A percentile compares a stretch with the other conserved stretches of the same genome.
Conservation (phyloP, 73 alveolate species). For the Paramecium sexaurelia region DNA sequence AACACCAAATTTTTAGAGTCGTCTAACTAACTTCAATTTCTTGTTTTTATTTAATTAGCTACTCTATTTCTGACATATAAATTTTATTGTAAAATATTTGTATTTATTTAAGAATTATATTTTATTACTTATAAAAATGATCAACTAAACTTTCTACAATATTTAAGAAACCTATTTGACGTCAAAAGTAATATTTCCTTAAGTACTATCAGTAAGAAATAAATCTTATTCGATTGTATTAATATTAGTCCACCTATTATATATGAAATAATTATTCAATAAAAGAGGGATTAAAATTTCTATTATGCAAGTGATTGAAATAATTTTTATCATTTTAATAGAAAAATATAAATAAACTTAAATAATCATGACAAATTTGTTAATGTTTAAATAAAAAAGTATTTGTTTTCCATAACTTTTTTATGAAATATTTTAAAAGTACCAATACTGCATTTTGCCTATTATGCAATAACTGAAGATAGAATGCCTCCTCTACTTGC, state of each 20-base stretch:
- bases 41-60: slow-evolving; percentile 5
- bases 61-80: slow-evolving; percentile 39
- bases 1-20: not conserved
- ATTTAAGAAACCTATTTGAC: not conserved
- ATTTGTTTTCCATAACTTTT: not conserved
- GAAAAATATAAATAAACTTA: not conserved
- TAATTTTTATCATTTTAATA: not conserved
- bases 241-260: slow-evolving; percentile 18
- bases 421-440: not conserved
- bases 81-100: slow-evolving; percentile 4
- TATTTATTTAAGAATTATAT: not conserved
- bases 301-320: slow-evolving; percentile 10
- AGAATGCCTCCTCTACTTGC: not conserved
- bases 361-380: not conserved
- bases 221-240: too few species aligned
- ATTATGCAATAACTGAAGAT: not conserved
- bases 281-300: not conserved
- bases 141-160: not conserved
- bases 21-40: not conserved
- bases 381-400: not conserved
- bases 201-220: not conserved
- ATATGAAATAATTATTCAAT: slow-evolving; percentile 30
- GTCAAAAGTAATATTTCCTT: not conserved
- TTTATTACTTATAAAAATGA: not conserved
- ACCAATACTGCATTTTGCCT: not conserved